These are phyloP conservation scores for Capsella rubella DNA, from an alignment of 441 rosid species.

Conservation along the genomic window DNA sequence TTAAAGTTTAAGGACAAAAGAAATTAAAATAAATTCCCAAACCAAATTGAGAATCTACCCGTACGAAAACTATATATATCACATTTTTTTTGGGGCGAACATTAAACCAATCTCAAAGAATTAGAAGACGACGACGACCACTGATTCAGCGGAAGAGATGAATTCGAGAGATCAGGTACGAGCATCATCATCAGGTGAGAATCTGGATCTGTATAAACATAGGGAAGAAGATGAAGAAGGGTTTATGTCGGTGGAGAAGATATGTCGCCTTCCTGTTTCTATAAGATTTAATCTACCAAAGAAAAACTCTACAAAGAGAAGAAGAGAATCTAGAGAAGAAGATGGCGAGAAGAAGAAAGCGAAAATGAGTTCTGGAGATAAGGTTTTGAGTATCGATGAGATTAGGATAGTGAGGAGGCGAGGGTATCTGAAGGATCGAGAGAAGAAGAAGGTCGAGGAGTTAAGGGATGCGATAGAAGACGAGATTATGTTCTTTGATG, in stretches of 20 bases:
- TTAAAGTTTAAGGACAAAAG: background rate
- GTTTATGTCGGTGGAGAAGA: slow-evolving; percentile 25
- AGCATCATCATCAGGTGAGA: background rate
- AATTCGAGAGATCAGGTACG: background rate
- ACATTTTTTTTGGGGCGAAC: no score
- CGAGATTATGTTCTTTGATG: slow-evolving; percentile 60
- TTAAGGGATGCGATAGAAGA: slow-evolving; percentile 35
- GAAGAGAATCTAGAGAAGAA: background rate
- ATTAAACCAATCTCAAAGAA: background rate
- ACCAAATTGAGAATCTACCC: background rate
- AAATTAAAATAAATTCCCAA: background rate
- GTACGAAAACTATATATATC: background rate
- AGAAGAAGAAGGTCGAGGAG: slow-evolving; percentile 58
- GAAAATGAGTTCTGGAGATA: background rate
- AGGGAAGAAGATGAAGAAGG: slow-evolving; percentile 45
- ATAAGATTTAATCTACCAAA: slow-evolving; percentile 47
- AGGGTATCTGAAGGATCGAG: slow-evolving; percentile 28
- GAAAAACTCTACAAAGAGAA: slow-evolving; percentile 56
- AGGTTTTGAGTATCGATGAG: slow-evolving; percentile 7
- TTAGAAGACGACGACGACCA: no score
- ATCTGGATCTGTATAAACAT: slow-evolving; percentile 27
- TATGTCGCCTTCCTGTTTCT: slow-evolving; percentile 48
- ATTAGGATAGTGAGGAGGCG: slow-evolving; percentile 44
- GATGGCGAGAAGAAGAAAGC: background rate
- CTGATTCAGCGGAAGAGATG: slow-evolving; percentile 2